Evolutionary conservation across 441 rosid species (phyloP).

Genomic region (Syzygium syzygioides): DNA sequence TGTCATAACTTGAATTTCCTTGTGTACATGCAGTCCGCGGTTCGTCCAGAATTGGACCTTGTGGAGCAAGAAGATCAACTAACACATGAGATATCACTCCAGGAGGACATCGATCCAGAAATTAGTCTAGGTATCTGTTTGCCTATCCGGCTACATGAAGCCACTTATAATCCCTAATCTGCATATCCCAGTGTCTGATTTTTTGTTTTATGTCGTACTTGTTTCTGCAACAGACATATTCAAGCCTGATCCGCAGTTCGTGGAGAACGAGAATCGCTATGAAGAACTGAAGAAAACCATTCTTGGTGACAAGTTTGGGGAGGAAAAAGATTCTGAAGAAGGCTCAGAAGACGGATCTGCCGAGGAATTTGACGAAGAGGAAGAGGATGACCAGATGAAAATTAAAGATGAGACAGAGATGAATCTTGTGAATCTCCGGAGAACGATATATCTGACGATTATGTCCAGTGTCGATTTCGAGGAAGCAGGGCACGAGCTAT

Average conservation of each 20-base stretch:
- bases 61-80: slow-evolving; percentile 77
- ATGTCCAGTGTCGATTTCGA: slow-evolving; percentile 98
- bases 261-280: slow-evolving; percentile 81
- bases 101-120: slow-evolving; percentile 66
- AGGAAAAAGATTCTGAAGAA: slow-evolving; percentile 70
- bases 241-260: slow-evolving; percentile 65
- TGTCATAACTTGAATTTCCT: background rate
- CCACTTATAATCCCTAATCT: background rate
- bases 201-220: background rate
- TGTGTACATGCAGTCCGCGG: slow-evolving; percentile 61
- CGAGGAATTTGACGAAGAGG: slow-evolving; percentile 49
- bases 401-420: slow-evolving; percentile 91
- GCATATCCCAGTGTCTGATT: background rate
- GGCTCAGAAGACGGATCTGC: slow-evolving; percentile 57
- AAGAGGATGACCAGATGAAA: slow-evolving; percentile 64
- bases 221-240: slow-evolving; percentile 60
- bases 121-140: slow-evolving; percentile 60
- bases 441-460: slow-evolving; percentile 88
- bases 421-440: slow-evolving; percentile 79
- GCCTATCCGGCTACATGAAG: background rate
- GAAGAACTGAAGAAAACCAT: slow-evolving; percentile 82
- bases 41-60: slow-evolving; percentile 80
- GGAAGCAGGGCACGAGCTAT: slow-evolving; percentile 93
- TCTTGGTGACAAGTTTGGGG: slow-evolving; percentile 74
- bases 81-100: slow-evolving; percentile 70